Conservation (phyloP, 768 basidiomycete species). For the Mycena leptocephala region DNA sequence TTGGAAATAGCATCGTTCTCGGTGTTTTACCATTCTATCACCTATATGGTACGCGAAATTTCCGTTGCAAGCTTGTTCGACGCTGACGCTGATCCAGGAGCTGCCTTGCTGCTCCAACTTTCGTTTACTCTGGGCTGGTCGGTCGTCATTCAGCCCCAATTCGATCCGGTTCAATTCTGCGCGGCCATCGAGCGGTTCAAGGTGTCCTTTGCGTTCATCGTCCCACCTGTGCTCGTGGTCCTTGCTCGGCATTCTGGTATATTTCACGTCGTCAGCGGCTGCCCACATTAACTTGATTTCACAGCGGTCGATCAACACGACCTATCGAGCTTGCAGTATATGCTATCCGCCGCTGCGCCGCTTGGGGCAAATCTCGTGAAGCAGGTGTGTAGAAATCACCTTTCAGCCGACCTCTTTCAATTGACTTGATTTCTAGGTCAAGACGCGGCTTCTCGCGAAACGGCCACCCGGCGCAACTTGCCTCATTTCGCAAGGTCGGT, state of each 20-base stretch:
- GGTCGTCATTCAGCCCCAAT: conserved; percentile 73
- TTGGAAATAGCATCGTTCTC: conserved; percentile 65
- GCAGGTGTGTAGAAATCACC: conserved; percentile 57
- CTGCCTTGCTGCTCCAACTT: conserved; percentile 73
- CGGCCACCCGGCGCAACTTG: conserved; percentile 59
- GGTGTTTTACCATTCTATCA: conserved; percentile 77
- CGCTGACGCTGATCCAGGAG: conserved; percentile 53
- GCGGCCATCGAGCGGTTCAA: conserved; percentile 76
- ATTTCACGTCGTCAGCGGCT: conserved; percentile 35
- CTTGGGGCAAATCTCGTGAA: conserved; percentile 75
- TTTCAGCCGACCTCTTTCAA: background rate
- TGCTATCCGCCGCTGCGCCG: conserved; percentile 88
- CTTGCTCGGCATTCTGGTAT: conserved; percentile 79
- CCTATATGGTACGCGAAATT: conserved; percentile 52
- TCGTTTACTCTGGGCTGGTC: conserved; percentile 67
- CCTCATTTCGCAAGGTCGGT: conserved; percentile 68
- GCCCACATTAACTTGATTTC: background rate
- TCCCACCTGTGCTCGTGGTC: conserved; percentile 87
- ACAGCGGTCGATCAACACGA: conserved; percentile 79
- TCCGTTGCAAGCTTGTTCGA: conserved; percentile 32
- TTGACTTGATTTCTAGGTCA: conserved; percentile 44
- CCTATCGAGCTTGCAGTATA: conserved; percentile 67
- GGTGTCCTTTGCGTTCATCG: conserved; percentile 71
- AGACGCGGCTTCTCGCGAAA: conserved; percentile 52
- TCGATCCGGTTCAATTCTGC: conserved; percentile 82